Evolutionary conservation across 2,329 filamentous ascomycete genomes (phyloP), one percentile per base, ranked within the genome.

Genomic region (Myriosclerotinia duriaeana): DNA sequence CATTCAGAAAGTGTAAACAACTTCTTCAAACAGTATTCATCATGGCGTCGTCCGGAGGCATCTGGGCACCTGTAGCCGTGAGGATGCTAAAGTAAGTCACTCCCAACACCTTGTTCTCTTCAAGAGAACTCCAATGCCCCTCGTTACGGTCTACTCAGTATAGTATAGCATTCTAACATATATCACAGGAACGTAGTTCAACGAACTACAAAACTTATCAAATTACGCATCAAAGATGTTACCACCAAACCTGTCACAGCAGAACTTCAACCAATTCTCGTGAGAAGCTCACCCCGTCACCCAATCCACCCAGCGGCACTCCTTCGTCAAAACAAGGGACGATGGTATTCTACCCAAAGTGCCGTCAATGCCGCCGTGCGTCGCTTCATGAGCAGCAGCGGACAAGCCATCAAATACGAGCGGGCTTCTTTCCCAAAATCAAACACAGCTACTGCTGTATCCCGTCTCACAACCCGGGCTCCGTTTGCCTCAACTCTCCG

Each of bases 401-500:
- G 77, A n/a, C 53, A 69, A 59, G 70, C 66, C 26, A 77, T 78
- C 40, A 82, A 80, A 71, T 81, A 80, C 52, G 81, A 84, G 60
- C 81, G 82, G 56, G 76, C 83, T 36, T 79, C 82, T 1, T 84
- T 85, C 61, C 84, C 84, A 44, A 81, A 81, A 66, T 88, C 87
- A 36, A 80, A 81, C 5, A 82, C 87, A 65, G 82, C 82, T 34
- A 78, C 80, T 22, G 83, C 83, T 26, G 80, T 89, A 66, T 83
- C 82, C 42, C 85, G 87, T 69, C 84, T 90, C 67, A 87, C 91
- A 20, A 87, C 88, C 38, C 87, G 91, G 61, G 88, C 93, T 40
- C 94, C 94, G 0, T 98, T 98, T 77, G 90, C 93, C 5, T 92
- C 88, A 61, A 89, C 93, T 1, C 86, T 99, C 46, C 90, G 95